phyloP scores from a whole-genome alignment of 2,329 filamentous ascomycete species.

The Gaeumannomyces sp. region DNA sequence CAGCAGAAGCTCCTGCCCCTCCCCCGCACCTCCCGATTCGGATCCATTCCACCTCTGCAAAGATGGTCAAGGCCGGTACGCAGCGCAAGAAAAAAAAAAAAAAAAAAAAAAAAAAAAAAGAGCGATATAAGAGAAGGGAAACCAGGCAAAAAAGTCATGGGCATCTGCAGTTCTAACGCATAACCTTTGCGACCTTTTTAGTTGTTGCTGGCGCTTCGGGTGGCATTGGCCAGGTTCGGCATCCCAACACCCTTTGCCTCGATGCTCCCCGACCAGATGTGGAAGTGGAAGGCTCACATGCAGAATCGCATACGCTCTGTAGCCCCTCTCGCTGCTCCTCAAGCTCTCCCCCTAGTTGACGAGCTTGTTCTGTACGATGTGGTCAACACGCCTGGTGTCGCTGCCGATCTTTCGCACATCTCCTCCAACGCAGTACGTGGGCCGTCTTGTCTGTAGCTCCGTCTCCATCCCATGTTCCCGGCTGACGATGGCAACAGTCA shows the following conservation, averaged over 20 bases:
- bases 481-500: slow-evolving; percentile 48
- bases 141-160: background rate
- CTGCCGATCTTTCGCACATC: slow-evolving; percentile 95
- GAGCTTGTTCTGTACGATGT: slow-evolving; percentile 99
- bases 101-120: too few species aligned
- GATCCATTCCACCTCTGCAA: slow-evolving; percentile 16
- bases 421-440: slow-evolving; percentile 69
- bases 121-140: too few species aligned
- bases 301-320: slow-evolving; percentile 10
- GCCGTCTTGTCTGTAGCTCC: background rate
- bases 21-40: slow-evolving; percentile 15
- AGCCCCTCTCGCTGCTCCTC: slow-evolving; percentile 94
- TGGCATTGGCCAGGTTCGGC: slow-evolving; percentile 90
- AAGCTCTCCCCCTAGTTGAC: slow-evolving; percentile 85
- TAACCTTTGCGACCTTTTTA: slow-evolving; percentile 24
- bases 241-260: background rate
- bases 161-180: slow-evolving; percentile 4
- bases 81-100: background rate
- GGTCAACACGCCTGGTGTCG: slow-evolving; percentile 95
- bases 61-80: slow-evolving; percentile 34
- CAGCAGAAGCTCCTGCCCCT: slow-evolving; percentile 17
- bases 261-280: background rate
- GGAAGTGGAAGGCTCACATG: background rate
- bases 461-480: background rate
- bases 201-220: slow-evolving; percentile 93